These are phyloP conservation scores for Euphorbia schlechtendalii DNA, from an alignment of 441 rosid species.

Conservation along the genomic window DNA sequence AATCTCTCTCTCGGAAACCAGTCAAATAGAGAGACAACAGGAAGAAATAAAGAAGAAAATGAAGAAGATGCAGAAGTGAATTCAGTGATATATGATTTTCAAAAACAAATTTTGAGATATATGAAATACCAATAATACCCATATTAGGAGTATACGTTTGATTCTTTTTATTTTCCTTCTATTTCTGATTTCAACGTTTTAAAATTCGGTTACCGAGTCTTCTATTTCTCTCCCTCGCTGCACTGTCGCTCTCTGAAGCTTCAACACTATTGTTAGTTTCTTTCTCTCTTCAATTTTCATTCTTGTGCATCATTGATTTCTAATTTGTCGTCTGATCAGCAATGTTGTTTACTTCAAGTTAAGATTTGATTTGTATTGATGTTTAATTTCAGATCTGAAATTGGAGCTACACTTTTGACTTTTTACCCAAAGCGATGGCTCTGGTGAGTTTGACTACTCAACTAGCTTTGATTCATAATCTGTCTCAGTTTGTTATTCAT, in stretches of 20 bases:
- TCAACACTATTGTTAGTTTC: neutral
- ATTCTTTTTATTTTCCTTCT: no score
- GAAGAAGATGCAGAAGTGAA: no score
- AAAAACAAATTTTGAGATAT: no score
- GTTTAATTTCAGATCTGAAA: conserved; percentile 39
- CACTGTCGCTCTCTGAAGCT: conserved; percentile 8
- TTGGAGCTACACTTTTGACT: no score
- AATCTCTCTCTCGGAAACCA: no score
- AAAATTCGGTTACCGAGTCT: no score
- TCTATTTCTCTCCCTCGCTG: neutral
- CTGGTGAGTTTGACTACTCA: conserved; percentile 33
- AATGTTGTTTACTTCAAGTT: neutral
- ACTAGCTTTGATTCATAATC: neutral
- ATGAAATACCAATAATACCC: no score
- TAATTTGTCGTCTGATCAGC: neutral
- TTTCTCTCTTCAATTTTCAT: neutral
- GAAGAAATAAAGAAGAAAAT: no score
- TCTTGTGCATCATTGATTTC: neutral
- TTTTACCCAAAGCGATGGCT: conserved; percentile 46
- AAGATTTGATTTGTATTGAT: neutral
- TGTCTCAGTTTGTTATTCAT: neutral
- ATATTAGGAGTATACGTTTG: no score
- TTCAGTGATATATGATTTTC: no score
- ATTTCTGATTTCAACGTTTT: no score
- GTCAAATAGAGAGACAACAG: no score